Conservation (phyloP, 2,329 filamentous ascomycete genomes). For the Penicillium hordei region DNA sequence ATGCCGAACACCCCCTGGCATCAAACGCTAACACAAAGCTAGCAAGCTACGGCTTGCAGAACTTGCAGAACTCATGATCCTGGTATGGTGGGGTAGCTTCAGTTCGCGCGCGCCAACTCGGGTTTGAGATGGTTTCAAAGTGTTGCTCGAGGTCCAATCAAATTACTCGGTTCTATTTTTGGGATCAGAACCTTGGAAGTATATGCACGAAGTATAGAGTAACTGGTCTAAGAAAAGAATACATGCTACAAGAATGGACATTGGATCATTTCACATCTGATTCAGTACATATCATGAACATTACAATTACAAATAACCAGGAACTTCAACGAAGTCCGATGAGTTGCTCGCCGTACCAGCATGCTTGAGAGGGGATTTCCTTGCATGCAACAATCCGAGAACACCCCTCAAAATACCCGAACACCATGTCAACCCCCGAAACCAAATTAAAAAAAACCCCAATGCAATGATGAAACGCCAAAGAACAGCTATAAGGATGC, state of each 20-base stretch:
- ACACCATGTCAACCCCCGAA: background rate
- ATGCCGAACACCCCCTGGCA: background rate
- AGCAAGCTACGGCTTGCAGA: background rate
- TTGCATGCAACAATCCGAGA: slow-evolving; percentile 21
- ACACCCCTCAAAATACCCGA: slow-evolving; percentile 3
- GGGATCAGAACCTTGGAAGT: background rate
- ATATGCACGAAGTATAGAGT: background rate
- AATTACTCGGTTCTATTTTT: background rate
- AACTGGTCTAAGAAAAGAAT: background rate
- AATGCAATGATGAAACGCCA: slow-evolving; percentile 4
- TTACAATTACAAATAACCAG: slow-evolving; percentile 20
- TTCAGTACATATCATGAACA: slow-evolving; percentile 19
- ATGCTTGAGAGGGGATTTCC: slow-evolving; percentile 28
- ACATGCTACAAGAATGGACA: background rate
- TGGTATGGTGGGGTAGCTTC: slow-evolving; percentile 4
- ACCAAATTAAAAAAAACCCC: background rate
- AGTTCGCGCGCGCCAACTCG: slow-evolving; percentile 26
- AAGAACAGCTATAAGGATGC: background rate
- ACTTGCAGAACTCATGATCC: background rate
- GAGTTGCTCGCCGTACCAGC: slow-evolving; percentile 16
- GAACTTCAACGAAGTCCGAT: slow-evolving; percentile 6
- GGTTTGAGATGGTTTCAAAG: slow-evolving; percentile 14
- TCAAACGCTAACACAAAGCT: background rate
- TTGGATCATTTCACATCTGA: slow-evolving; percentile 7
- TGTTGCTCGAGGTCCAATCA: slow-evolving; percentile 20